Percentiles rank a stretch among this genome's conserved stretches.
Evolutionary conservation across 108 stramenopile genomes (phyloP).

Genomic region (Cyclotella atomus): DNA sequence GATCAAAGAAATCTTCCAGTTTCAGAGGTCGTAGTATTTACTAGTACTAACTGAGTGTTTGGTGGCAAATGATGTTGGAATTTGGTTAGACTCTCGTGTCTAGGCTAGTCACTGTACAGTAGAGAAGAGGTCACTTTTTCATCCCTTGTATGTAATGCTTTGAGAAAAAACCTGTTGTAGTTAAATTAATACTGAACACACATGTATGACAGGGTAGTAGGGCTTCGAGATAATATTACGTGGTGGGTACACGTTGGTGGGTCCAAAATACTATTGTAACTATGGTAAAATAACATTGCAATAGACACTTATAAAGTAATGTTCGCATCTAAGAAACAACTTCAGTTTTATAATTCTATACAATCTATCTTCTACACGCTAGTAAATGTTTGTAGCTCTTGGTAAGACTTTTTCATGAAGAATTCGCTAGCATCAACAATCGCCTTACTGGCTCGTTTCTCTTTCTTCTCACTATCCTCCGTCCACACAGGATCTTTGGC

Average conservation of each 20-base stretch:
- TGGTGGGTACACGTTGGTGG: no score
- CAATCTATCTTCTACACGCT: no score
- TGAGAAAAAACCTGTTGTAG: not conserved
- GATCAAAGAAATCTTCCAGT: constrained; percentile 47
- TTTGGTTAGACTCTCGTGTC: not conserved
- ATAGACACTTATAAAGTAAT: no score
- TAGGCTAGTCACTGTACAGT: constrained; percentile 6
- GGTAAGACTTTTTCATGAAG: constrained; percentile 52
- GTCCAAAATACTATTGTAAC: no score
- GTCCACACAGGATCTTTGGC: no score
- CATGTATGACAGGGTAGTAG: no score
- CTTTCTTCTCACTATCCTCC: constrained; percentile 71
- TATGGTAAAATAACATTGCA: no score
- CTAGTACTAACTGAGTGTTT: no score
- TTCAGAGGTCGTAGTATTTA: constrained; percentile 36
- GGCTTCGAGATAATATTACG: no score
- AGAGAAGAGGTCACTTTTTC: not conserved
- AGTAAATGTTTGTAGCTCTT: constrained; percentile 25
- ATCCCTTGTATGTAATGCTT: not conserved
- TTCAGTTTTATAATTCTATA: no score
- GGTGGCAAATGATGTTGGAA: not conserved
- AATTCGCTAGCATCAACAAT: constrained; percentile 60
- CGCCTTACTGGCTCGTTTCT: constrained; percentile 45
- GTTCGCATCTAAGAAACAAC: no score
- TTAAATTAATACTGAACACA: no score